Evolutionary conservation across 2,329 filamentous ascomycete species (phyloP).

Genomic region (Ilyonectria sp.): DNA sequence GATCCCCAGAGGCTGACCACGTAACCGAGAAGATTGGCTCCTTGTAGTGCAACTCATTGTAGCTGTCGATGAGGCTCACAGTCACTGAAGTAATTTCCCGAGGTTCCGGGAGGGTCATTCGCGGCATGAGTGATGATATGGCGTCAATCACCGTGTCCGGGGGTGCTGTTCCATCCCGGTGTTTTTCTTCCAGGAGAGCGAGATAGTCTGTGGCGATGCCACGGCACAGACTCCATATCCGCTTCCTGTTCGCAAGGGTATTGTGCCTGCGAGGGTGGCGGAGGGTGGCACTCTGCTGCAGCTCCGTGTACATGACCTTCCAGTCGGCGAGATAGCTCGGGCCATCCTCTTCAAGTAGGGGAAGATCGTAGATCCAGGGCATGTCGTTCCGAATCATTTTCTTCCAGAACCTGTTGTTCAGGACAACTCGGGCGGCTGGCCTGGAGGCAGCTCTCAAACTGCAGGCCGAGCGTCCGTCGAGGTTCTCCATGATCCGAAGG

Average conservation of each 20-base stretch:
- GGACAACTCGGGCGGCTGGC: background rate
- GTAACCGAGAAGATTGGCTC: too few species aligned
- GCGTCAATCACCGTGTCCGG: too few species aligned
- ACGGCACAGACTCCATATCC: background rate
- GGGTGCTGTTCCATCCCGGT: too few species aligned
- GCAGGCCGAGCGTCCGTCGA: background rate
- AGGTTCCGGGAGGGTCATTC: too few species aligned
- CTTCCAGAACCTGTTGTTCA: constrained; percentile 2
- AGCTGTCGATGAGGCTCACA: too few species aligned
- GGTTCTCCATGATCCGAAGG: constrained; percentile 3
- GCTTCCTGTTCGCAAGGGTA: constrained; percentile 3
- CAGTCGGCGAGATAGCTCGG: background rate
- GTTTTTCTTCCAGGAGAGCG: background rate
- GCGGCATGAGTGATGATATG: too few species aligned
- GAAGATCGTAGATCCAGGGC: constrained; percentile 7
- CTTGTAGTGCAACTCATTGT: too few species aligned
- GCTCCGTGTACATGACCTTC: background rate
- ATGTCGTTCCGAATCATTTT: background rate
- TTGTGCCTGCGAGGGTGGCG: background rate
- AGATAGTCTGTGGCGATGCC: background rate
- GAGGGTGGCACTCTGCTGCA: background rate
- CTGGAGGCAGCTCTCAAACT: background rate
- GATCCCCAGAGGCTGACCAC: background rate
- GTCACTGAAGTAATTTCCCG: too few species aligned
- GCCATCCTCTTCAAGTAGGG: background rate